These are phyloP conservation scores for Ophiostoma himal-ulmi DNA, from an alignment of 2,329 filamentous ascomycete species.

Conservation along the genomic window DNA sequence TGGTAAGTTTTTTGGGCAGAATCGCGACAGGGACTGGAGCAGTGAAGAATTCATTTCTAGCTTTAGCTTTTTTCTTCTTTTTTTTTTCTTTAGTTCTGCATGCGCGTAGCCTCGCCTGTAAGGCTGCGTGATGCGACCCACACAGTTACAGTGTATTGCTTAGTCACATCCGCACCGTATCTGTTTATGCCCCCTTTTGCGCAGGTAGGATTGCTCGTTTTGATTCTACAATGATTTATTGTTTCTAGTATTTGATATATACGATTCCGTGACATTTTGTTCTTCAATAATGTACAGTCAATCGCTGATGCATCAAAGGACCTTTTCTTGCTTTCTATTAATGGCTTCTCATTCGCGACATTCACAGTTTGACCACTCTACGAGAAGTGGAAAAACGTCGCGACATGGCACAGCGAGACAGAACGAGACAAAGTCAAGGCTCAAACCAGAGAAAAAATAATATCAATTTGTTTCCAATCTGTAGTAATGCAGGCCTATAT, in stretches of 20 bases:
- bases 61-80: slow-evolving; percentile 1
- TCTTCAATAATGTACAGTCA: neutral
- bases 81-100: slow-evolving; percentile 3
- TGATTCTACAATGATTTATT: neutral
- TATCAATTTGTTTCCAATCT: neutral
- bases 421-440: neutral
- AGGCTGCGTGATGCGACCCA: neutral
- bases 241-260: neutral
- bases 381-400: neutral
- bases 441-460: slow-evolving; percentile 12
- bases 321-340: neutral
- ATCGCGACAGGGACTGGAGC: neutral
- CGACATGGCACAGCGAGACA: neutral
- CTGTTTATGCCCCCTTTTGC: slow-evolving; percentile 2
- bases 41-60: neutral
- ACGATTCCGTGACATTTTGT: neutral
- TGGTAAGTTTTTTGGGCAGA: neutral
- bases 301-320: neutral
- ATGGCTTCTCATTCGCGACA: neutral
- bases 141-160: neutral
- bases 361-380: neutral
- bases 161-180: neutral
- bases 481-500: neutral
- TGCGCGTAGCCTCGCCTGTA: slow-evolving; percentile 12
- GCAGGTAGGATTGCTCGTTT: neutral